A percentile compares a stretch with the other conserved stretches of the same genome.
Evolutionary conservation across 2,329 filamentous ascomycete genomes (phyloP).

Genomic region (Raffaelea arxii): DNA sequence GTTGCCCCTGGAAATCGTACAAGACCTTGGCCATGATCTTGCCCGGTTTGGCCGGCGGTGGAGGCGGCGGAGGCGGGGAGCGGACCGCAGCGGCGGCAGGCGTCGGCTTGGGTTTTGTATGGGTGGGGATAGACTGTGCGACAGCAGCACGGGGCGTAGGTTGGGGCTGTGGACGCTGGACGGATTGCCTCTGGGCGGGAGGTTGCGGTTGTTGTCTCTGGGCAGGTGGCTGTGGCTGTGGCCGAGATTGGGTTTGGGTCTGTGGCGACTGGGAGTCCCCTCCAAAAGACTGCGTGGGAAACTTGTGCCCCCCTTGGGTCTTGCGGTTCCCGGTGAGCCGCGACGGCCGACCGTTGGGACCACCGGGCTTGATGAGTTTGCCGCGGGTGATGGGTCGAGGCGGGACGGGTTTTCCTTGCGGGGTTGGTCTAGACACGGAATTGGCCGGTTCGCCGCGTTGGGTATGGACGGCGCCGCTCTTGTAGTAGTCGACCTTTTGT

Average conservation of each 20-base stretch:
- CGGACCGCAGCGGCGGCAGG: constrained; percentile 48
- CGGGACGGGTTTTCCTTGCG: constrained; percentile 75
- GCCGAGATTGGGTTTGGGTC: no score
- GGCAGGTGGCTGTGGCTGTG: constrained; percentile 7
- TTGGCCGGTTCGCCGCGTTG: constrained; percentile 73
- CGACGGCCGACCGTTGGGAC: constrained; percentile 72
- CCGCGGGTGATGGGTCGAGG: constrained; percentile 87
- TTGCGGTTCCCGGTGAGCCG: constrained; percentile 49
- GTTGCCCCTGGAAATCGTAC: constrained; percentile 84
- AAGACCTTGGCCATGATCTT: constrained; percentile 82
- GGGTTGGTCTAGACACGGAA: constrained; percentile 74
- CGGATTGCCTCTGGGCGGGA: background rate
- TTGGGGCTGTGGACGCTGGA: background rate
- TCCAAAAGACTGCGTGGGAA: constrained; percentile 3
- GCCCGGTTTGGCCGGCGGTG: constrained; percentile 53
- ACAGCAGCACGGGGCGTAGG: constrained; percentile 27
- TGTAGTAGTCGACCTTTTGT: constrained; percentile 74
- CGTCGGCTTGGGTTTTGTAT: constrained; percentile 44
- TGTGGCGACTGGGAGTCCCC: no score
- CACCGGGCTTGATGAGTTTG: constrained; percentile 83
- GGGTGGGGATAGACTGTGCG: constrained; percentile 24
- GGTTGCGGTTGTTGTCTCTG: background rate
- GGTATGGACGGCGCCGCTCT: constrained; percentile 86
- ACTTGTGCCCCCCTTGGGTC: constrained; percentile 30
- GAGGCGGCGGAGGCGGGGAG: constrained; percentile 58